Conservation (phyloP, 1,284 basidiomycete species). For the Chiua sp. region DNA sequence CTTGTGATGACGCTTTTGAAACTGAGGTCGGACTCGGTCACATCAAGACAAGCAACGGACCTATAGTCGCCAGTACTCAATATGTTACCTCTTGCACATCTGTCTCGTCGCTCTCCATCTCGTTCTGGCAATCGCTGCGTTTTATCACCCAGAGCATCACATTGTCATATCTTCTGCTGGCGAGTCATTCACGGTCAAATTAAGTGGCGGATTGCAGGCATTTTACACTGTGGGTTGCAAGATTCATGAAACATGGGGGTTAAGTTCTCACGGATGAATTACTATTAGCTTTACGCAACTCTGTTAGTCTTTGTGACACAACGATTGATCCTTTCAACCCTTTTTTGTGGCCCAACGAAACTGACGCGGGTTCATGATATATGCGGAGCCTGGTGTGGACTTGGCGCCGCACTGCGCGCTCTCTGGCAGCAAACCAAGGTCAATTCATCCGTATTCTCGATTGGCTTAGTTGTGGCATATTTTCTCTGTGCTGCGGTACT, state of each 20-base stretch:
- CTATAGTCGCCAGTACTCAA: neutral
- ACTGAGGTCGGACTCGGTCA: neutral
- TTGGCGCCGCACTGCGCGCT: neutral
- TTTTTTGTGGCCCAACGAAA: neutral
- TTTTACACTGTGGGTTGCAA: neutral
- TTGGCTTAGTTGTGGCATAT: neutral
- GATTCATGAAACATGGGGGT: neutral
- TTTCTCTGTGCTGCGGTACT: neutral
- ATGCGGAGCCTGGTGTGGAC: neutral
- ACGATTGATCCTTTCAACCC: neutral
- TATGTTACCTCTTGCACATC: neutral
- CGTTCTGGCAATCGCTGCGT: neutral
- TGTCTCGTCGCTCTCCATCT: neutral
- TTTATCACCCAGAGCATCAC: neutral
- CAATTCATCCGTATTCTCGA: neutral
- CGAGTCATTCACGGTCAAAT: neutral
- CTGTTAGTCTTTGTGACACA: neutral
- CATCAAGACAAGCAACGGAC: neutral
- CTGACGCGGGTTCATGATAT: neutral
- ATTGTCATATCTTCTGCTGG: neutral
- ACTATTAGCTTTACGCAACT: neutral
- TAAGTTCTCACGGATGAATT: neutral
- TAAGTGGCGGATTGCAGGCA: neutral
- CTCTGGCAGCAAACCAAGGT: constrained; percentile 6
- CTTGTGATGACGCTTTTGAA: neutral